Evolutionary conservation across 805 yeast species (phyloP).

Genomic region (Wickerhamiella sorbophila): DNA sequence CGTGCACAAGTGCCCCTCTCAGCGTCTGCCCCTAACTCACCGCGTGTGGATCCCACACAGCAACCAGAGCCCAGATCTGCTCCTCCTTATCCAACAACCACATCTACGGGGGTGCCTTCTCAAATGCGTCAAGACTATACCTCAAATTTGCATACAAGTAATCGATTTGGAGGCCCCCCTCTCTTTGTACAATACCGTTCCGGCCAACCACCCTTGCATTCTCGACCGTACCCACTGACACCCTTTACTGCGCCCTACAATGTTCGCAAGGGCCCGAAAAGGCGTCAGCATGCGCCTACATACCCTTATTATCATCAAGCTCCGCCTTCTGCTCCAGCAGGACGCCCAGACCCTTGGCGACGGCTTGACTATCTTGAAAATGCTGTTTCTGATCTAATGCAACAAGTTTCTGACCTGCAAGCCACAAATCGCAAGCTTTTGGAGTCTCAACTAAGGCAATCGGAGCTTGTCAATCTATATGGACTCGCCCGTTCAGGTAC

Average conservation of each 20-base stretch:
- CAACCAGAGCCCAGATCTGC: background rate
- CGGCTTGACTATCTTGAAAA: background rate
- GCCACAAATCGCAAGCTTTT: background rate
- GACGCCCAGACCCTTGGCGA: background rate
- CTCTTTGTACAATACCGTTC: background rate
- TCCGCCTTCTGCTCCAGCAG: background rate
- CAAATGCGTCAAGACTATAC: background rate
- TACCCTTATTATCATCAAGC: background rate
- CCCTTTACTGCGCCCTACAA: background rate
- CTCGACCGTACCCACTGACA: background rate
- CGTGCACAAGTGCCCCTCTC: background rate
- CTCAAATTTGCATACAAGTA: background rate
- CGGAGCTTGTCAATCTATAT: background rate
- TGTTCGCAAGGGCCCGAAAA: no score
- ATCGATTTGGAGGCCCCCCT: background rate
- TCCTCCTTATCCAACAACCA: no score
- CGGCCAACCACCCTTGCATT: background rate
- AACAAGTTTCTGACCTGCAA: background rate
- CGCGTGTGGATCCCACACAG: background rate
- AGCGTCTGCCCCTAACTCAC: background rate
- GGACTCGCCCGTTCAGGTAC: background rate
- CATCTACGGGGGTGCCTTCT: background rate
- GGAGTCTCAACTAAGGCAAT: background rate
- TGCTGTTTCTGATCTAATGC: background rate
- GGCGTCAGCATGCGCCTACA: no score